phyloP scores from a whole-genome alignment of 2,329 filamentous ascomycete genomes.

The Stagonosporopsis cucurbitacearum region DNA sequence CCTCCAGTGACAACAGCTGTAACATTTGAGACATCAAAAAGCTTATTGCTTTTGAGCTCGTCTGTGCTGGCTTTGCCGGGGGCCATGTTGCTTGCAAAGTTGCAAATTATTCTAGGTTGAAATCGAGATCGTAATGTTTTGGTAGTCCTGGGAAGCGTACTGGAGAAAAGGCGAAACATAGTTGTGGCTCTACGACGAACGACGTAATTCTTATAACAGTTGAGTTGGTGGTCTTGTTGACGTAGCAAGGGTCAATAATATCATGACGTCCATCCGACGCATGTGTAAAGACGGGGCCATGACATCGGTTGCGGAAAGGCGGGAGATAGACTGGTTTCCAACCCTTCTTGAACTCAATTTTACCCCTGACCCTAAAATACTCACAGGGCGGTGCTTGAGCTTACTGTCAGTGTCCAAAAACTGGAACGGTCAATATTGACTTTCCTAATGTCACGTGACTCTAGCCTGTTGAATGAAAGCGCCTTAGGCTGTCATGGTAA shows the following conservation, averaged over 20 bases:
- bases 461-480: too few species aligned
- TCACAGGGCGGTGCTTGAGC: background rate
- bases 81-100: conserved; percentile 40
- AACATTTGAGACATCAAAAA: conserved; percentile 56
- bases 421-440: background rate
- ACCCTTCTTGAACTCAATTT: background rate
- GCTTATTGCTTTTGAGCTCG: conserved; percentile 50
- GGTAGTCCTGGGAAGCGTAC: conserved; percentile 19
- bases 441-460: background rate
- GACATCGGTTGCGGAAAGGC: conserved; percentile 7
- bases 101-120: conserved; percentile 25
- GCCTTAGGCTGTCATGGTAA: too few species aligned
- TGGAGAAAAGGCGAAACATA: conserved; percentile 43
- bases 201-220: conserved; percentile 20
- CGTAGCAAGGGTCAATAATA: conserved; percentile 27
- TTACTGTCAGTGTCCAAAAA: background rate
- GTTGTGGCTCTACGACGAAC: background rate
- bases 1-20: conserved; percentile 57
- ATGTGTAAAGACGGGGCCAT: conserved; percentile 13
- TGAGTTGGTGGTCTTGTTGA: conserved; percentile 20
- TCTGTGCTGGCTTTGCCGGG: conserved; percentile 48
- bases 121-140: conserved; percentile 17
- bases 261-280: conserved; percentile 41
- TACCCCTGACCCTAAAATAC: background rate
- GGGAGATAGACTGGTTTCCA: conserved; percentile 2